These are phyloP conservation scores for Colletotrichum cuscutae DNA, from an alignment of 2,329 filamentous ascomycete genomes.

Conservation along the genomic window DNA sequence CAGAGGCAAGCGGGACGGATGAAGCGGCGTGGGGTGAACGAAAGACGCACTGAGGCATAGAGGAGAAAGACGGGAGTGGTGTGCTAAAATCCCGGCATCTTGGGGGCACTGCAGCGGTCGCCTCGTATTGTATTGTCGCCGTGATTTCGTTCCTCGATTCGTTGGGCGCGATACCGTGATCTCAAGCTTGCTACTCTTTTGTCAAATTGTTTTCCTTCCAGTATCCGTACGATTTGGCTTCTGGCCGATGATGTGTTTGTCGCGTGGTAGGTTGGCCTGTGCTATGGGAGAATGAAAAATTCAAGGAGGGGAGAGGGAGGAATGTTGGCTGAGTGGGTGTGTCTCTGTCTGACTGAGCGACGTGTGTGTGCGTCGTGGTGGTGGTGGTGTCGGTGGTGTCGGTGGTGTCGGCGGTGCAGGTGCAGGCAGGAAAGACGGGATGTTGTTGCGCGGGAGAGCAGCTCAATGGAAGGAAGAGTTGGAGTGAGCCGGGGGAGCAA, in stretches of 20 bases:
- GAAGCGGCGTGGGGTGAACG: neutral
- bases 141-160: neutral
- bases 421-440: slow-evolving; percentile 17
- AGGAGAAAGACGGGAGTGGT: slow-evolving; percentile 14
- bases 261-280: neutral
- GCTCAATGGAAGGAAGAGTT: neutral
- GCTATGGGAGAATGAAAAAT: neutral
- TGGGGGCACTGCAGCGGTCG: slow-evolving; percentile 22
- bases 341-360: slow-evolving; percentile 22
- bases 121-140: slow-evolving; percentile 3
- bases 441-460: slow-evolving; percentile 9
- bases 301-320: slow-evolving; percentile 9
- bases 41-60: slow-evolving; percentile 10
- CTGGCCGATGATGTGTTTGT: neutral
- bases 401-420: slow-evolving; percentile 16
- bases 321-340: neutral
- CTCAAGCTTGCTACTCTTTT: neutral
- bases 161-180: neutral
- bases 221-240: neutral
- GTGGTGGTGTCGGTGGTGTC: slow-evolving; percentile 25
- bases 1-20: slow-evolving; percentile 8
- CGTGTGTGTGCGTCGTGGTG: slow-evolving; percentile 1
- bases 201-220: neutral
- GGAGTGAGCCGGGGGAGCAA: neutral
- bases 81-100: slow-evolving; percentile 34